These are phyloP conservation scores for Tillandsia fasciculata DNA, from an alignment of 176 grass and related monocot species.

Conservation along the genomic window DNA sequence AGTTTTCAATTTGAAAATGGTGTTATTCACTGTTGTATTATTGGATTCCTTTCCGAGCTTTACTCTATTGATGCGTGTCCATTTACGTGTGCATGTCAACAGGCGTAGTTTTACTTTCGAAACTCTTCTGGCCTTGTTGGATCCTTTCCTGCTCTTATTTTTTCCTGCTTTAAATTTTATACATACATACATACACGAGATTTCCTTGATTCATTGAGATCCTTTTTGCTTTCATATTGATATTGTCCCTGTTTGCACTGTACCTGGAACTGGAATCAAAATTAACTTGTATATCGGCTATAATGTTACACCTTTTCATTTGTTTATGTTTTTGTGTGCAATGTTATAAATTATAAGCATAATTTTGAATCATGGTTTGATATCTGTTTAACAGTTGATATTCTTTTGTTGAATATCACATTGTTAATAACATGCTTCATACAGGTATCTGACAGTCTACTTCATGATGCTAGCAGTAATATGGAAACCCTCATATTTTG, in stretches of 20 bases:
- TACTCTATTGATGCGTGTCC: no score
- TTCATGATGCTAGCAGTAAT: slow-evolving; percentile 89
- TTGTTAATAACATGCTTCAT: slow-evolving; percentile 6
- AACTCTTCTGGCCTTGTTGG: no score
- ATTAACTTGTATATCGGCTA: neutral
- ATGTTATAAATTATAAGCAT: neutral
- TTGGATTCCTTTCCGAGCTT: no score
- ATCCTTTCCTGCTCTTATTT: neutral
- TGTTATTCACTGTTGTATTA: no score
- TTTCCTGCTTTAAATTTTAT: neutral
- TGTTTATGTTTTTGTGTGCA: no score
- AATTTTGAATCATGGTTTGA: neutral
- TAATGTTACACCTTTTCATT: no score
- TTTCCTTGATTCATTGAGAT: neutral
- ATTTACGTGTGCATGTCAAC: no score
- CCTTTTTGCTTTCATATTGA: neutral
- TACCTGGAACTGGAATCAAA: neutral
- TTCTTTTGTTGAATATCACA: neutral
- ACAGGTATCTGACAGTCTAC: slow-evolving; percentile 93
- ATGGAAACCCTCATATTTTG: slow-evolving; percentile 95
- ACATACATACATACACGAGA: neutral
- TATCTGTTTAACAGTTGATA: neutral
- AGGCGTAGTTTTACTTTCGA: no score
- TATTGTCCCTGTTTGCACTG: neutral
- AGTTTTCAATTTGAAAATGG: no score